Conservation (phyloP, 768 basidiomycete species). For the Phlegmacium glaucopus region DNA sequence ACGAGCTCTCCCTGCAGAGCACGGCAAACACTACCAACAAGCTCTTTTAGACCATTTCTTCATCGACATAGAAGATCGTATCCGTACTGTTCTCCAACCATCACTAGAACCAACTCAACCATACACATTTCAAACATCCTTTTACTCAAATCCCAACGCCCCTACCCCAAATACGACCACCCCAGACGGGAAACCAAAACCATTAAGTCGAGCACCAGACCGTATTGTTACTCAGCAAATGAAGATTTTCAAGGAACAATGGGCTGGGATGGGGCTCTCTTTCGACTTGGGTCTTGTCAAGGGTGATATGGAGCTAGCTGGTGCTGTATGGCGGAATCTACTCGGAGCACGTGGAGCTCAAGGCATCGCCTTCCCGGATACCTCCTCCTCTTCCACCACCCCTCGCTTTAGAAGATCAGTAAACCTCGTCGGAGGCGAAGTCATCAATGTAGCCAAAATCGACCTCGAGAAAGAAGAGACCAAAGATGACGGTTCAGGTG, state of each 20-base stretch:
- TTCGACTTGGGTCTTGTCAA: constrained; percentile 75
- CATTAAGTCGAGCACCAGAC: constrained; percentile 58
- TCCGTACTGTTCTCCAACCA: constrained; percentile 76
- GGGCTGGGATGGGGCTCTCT: constrained; percentile 76
- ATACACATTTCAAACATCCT: constrained; percentile 43
- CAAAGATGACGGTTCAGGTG: constrained; percentile 66
- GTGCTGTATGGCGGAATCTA: constrained; percentile 87
- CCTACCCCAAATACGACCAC: constrained; percentile 9
- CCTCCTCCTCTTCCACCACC: constrained; percentile 12
- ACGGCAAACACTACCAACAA: constrained; percentile 71
- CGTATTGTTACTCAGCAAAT: constrained; percentile 80
- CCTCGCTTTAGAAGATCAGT: constrained; percentile 55
- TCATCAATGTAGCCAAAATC: constrained; percentile 56
- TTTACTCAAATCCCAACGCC: constrained; percentile 47
- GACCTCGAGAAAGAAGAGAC: constrained; percentile 56
- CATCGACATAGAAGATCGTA: constrained; percentile 86
- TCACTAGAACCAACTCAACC: constrained; percentile 34
- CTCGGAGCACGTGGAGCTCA: constrained; percentile 81
- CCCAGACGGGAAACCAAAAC: constrained; percentile 19
- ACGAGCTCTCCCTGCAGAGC: constrained; percentile 69
- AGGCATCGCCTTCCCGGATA: constrained; percentile 51
- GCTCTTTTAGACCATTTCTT: constrained; percentile 94
- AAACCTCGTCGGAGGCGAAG: constrained; percentile 66
- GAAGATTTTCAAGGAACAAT: constrained; percentile 91
- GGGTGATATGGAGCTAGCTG: constrained; percentile 82